Conservation (phyloP, 176 grass and related monocot species). For the Hyparrhenia diplandra region DNA sequence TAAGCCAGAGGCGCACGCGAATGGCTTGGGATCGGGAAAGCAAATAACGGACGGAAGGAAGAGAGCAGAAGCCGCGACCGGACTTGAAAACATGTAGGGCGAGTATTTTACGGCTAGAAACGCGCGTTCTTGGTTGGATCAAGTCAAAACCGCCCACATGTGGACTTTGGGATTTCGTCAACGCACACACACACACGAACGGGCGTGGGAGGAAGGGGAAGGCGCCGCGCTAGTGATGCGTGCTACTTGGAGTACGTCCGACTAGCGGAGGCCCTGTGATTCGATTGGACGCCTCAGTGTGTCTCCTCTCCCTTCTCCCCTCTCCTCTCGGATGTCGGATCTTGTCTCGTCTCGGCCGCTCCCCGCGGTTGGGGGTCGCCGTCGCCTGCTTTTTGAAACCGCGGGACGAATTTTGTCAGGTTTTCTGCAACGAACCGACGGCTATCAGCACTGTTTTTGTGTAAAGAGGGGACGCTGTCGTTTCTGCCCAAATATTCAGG, state of each 20-base stretch:
- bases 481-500: neutral
- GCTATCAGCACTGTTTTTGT: neutral
- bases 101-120: conserved; percentile 18
- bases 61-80: neutral
- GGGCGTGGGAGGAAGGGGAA: too few relatives aligned
- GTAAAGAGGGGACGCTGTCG: neutral
- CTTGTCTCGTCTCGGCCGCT: neutral
- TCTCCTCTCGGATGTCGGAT: neutral
- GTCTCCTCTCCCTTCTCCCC: neutral
- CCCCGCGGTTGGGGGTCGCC: conserved; percentile 14
- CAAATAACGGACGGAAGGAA: neutral
- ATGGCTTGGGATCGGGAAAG: neutral
- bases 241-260: too few relatives aligned
- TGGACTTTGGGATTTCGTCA: conserved; percentile 28
- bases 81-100: neutral
- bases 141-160: conserved; percentile 36
- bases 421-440: neutral
- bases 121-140: conserved; percentile 44
- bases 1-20: conserved; percentile 4
- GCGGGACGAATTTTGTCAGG: neutral
- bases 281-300: conserved; percentile 1
- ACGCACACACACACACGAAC: conserved; percentile 9
- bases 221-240: neutral
- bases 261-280: neutral
- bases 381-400: conserved; percentile 24